phyloP scores from a whole-genome alignment of 2,329 filamentous ascomycete genomes.

The Stemphylium vesicarium region DNA sequence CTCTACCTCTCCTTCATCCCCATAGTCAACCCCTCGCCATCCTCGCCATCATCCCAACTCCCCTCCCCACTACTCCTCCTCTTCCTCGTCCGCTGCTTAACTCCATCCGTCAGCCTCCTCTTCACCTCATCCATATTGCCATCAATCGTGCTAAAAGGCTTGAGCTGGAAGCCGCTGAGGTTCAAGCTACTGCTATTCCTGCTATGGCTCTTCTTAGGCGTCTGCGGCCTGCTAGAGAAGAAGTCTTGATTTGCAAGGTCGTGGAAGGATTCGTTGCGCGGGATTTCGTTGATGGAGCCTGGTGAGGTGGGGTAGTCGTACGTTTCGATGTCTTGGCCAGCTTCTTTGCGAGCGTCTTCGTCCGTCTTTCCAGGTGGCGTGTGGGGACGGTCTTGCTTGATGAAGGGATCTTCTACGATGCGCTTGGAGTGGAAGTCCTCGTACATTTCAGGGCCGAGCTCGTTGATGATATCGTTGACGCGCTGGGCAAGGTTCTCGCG shows the following conservation, averaged over 20 bases:
- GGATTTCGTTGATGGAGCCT: constrained; percentile 47
- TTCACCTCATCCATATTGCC: constrained; percentile 81
- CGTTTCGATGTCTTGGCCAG: constrained; percentile 25
- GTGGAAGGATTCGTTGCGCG: constrained; percentile 91
- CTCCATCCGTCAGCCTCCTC: constrained; percentile 81
- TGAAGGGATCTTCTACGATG: constrained; percentile 48
- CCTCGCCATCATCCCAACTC: constrained; percentile 28
- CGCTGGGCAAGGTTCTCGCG: constrained; percentile 77
- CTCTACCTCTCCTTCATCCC: constrained; percentile 20
- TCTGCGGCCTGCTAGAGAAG: constrained; percentile 88
- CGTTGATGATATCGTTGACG: constrained; percentile 93
- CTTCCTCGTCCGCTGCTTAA: constrained; percentile 75
- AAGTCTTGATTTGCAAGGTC: constrained; percentile 87
- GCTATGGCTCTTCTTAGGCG: constrained; percentile 74
- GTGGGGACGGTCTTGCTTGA: constrained; percentile 21
- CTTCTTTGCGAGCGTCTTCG: constrained; percentile 23
- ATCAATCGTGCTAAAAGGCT: constrained; percentile 71
- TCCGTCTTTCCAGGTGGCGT: constrained; percentile 33
- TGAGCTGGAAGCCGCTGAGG: constrained; percentile 68
- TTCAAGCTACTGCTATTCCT: constrained; percentile 64
- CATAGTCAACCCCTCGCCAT: constrained; percentile 34
- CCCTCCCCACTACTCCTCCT: constrained; percentile 50
- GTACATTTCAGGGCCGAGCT: constrained; percentile 92
- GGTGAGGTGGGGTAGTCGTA: constrained; percentile 39
- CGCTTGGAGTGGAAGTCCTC: constrained; percentile 70